These are phyloP conservation scores for Pholiota conissans DNA, from an alignment of 768 basidiomycete species.

Conservation along the genomic window DNA sequence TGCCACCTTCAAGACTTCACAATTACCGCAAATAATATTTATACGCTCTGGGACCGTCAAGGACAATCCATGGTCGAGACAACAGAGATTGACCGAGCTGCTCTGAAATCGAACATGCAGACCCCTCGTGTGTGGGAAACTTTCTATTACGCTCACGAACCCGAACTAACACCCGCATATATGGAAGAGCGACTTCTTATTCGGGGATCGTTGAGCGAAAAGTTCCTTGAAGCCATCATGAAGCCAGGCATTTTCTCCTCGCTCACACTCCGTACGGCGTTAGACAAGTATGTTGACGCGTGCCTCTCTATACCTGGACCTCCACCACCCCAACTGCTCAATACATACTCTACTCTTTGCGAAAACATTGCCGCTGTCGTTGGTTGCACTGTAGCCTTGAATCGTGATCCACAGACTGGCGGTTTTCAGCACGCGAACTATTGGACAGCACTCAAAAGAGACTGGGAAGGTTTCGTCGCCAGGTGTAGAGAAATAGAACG, in stretches of 20 bases:
- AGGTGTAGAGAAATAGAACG: slow-evolving; percentile 90
- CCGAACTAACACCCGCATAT: slow-evolving; percentile 80
- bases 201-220: slow-evolving; percentile 70
- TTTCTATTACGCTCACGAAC: slow-evolving; percentile 64
- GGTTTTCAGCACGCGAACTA: slow-evolving; percentile 76
- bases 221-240: slow-evolving; percentile 82
- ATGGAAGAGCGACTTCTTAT: slow-evolving; percentile 81
- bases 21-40: slow-evolving; percentile 55
- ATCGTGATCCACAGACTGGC: slow-evolving; percentile 76
- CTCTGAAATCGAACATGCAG: slow-evolving; percentile 29
- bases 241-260: slow-evolving; percentile 87
- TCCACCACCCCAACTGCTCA: slow-evolving; percentile 54
- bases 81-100: slow-evolving; percentile 44
- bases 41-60: slow-evolving; percentile 80
- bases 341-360: slow-evolving; percentile 63
- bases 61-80: slow-evolving; percentile 71
- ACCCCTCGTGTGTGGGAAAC: slow-evolving; percentile 47
- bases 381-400: slow-evolving; percentile 79
- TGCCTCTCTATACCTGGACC: slow-evolving; percentile 66
- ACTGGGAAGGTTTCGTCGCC: slow-evolving; percentile 96
- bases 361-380: slow-evolving; percentile 84
- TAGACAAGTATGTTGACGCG: slow-evolving; percentile 78
- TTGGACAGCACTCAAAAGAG: slow-evolving; percentile 82
- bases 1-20: slow-evolving; percentile 79
- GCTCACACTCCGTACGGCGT: slow-evolving; percentile 75